Evolutionary conservation across 495 filamentous ascomycete genomes (phyloP).

Genomic region (Aspergillus cristatus): DNA sequence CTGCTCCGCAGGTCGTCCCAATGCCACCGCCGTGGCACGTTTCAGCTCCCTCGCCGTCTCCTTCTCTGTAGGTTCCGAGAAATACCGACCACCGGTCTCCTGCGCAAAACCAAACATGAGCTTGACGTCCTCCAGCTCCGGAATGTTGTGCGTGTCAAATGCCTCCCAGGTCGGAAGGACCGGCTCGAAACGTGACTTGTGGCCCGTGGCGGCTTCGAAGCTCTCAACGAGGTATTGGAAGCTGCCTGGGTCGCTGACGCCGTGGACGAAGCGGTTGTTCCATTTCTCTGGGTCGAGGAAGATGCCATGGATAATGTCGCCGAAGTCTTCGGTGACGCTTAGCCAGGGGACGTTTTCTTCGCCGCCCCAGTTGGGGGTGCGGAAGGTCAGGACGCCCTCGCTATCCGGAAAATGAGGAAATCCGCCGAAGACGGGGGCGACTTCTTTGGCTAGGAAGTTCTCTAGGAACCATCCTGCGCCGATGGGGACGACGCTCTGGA

Average conservation of each 20-base stretch:
- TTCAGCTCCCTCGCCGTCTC: conserved; percentile 4
- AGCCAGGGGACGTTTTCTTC: conserved; percentile 20
- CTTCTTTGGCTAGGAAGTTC: conserved; percentile 13
- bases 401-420: conserved; percentile 15
- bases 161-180: conserved; percentile 6
- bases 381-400: conserved; percentile 14
- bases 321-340: conserved; percentile 21
- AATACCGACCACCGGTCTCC: conserved; percentile 4
- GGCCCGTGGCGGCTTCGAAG: not conserved
- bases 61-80: conserved; percentile 1
- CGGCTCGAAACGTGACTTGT: not conserved
- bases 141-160: conserved; percentile 6
- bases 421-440: conserved; percentile 20
- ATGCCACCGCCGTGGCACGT: conserved; percentile 1
- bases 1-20: conserved; percentile 2
- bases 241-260: conserved; percentile 5
- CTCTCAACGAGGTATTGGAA: not conserved
- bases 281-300: conserved; percentile 16
- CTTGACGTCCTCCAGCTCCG: not conserved
- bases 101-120: conserved; percentile 10
- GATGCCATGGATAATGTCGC: conserved; percentile 25
- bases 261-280: conserved; percentile 3
- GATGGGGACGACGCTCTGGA: conserved; percentile 14
- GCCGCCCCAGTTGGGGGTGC: conserved; percentile 16
- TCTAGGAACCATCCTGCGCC: conserved; percentile 20